Evolutionary conservation across 768 basidiomycete species (phyloP), one percentile per base, ranked within the genome.

Genomic region (Mycena rosella): DNA sequence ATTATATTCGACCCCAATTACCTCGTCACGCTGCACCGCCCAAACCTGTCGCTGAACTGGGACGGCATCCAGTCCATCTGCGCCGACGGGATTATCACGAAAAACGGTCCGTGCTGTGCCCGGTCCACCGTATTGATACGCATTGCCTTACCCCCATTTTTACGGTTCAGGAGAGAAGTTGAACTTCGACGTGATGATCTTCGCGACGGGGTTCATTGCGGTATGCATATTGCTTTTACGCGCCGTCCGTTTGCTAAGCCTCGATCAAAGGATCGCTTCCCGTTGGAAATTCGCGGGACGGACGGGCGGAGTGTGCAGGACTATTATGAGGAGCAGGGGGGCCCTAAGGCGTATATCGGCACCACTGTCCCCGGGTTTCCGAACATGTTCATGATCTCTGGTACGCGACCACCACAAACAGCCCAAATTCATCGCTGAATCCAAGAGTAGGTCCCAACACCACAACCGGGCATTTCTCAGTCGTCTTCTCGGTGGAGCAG

Each of bases 381-480:
- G 0, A 86, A 86, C 65, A 78, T 84, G 59, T 85, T 76, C 69
- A 73, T 79, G 22, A 54, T 86, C 9, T 7, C 7, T 20, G 49
- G 49, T 51, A 17, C 29, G 45, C 15, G 2, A 9, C 7, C 38
- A 15, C 38, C 17, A 7, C 34, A 15, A 6, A 49, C 29, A 47
- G 15, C 17, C 27, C 13, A n/a, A 17, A 13, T 18, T 30, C 20
- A 10, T 17, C 17, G 27, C 49, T 27, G 26, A 20, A 18, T 5
- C 26, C 1, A 22, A 29, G 26, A 8, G 14, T 60, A 87, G 86
- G 86, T 0, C 88, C 89, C 4, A 91, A 91, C 73, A 83, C 83
- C 36, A 84, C 83, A 30, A 81, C 86, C 10, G 89, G 88, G 17
- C 89, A 89, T 70, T 85, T 85, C 11, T 89, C 89, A 27, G 81